Evolutionary conservation across 306 rosid genomes (phyloP), one percentile per base, ranked within the genome.

Genomic region (Vigna hirtella): DNA sequence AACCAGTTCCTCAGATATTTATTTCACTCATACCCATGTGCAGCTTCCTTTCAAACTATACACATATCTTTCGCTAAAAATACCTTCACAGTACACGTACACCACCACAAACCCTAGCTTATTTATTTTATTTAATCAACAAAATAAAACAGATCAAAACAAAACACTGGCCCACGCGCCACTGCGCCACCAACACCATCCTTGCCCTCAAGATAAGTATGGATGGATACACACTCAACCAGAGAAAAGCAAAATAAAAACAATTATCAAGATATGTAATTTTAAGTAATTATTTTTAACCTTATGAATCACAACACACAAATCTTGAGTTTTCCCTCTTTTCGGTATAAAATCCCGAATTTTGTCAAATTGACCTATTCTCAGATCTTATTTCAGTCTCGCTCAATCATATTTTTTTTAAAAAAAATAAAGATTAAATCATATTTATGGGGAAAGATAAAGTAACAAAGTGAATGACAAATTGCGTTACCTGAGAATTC

Each of bases 401-500:
- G 40, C 76, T 12, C 48, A 79, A 16, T n/a, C 16, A 42, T 38
- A 6, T 38, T 36, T 38, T 38, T 38, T 40, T 18, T 18, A 0
- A 0, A 5, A 5, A 9, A 9, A 8, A 67, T 51, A 51, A 2
- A 57, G 3, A 55, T 52, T 9, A 70, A 59, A 70, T 11, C 52
- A 34, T 5, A 32, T 18, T 66, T 11, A 26, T 9, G 26, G 6
- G 22, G 11, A 66, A 13, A 63, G 63, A 34, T 4, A 61, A 11
- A 22, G 64, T 30, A 42, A 13, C 17, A 1, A 12, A 58, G 17
- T 58, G 48, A 17, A 30, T 22, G 3, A 30, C 5, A 30, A 18
- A 8, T 13, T 20, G 22, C 2, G 68, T 57, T 48, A 89, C 96
- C 93, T 89, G 85, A 91, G 96, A 87, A 89, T 78, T 55, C 98